Evolutionary conservation across 306 rosid genomes (phyloP).

Genomic region (Hippophae rhamnoides): DNA sequence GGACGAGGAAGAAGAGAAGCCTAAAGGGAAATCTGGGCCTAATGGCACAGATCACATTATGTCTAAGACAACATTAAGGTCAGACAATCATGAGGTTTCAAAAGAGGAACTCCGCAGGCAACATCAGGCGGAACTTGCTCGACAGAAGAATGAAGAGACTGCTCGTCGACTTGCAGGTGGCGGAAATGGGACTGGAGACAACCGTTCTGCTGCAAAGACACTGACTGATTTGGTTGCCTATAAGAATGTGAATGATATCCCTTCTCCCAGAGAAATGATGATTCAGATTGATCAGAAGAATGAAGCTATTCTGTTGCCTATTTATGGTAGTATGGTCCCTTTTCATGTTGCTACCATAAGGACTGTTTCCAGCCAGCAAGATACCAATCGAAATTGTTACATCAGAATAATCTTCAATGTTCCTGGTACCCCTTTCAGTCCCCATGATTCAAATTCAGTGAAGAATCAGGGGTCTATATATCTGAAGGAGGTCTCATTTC

Average conservation of each 20-base stretch:
- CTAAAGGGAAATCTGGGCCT: constrained; percentile 27
- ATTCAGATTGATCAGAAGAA: constrained; percentile 86
- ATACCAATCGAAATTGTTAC: constrained; percentile 37
- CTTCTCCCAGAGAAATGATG: constrained; percentile 72
- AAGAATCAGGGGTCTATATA: constrained; percentile 70
- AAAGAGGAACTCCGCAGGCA: constrained; percentile 92
- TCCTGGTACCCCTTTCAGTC: constrained; percentile 87
- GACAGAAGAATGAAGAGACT: constrained; percentile 95
- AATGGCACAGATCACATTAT: constrained; percentile 35
- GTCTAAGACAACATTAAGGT: constrained; percentile 81
- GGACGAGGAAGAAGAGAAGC: constrained; percentile 58
- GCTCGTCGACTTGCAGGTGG: constrained; percentile 92
- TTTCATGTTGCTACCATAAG: constrained; percentile 83
- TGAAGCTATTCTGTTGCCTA: constrained; percentile 78
- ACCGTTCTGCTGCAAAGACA: constrained; percentile 44
- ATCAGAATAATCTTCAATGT: constrained; percentile 73
- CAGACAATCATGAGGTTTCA: constrained; percentile 85
- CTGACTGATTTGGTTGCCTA: constrained; percentile 66
- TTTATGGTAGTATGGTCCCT: constrained; percentile 90
- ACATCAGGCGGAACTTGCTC: constrained; percentile 98
- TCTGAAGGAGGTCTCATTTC: constrained; percentile 86
- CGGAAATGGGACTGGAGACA: constrained; percentile 47
- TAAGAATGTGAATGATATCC: constrained; percentile 75
- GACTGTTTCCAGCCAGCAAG: constrained; percentile 74
- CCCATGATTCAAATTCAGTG: constrained; percentile 62